phyloP scores from a whole-genome alignment of 139 green algal species.

The Volvox africanus region DNA sequence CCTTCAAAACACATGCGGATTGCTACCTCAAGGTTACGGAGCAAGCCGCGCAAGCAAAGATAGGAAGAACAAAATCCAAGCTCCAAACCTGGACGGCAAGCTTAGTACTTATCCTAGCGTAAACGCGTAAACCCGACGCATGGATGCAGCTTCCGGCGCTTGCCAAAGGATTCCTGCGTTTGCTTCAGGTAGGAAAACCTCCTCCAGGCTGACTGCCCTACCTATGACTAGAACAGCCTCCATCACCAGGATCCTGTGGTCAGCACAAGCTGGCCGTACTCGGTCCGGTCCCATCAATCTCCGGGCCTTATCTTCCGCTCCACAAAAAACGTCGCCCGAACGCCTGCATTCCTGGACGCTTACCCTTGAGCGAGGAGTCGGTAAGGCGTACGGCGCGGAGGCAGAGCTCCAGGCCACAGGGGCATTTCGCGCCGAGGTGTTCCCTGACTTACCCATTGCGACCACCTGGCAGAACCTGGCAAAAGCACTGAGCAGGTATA shows the following conservation, averaged over 20 bases:
- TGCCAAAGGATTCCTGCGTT: neutral
- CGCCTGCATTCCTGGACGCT: conserved; percentile 30
- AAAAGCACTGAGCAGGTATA: conserved; percentile 4
- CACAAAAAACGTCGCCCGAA: no score
- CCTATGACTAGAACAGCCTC: neutral
- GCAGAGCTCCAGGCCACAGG: conserved; percentile 63
- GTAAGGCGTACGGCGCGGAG: conserved; percentile 57
- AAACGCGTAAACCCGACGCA: neutral
- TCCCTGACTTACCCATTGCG: conserved; percentile 78
- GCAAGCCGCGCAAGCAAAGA: neutral
- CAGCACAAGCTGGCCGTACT: neutral
- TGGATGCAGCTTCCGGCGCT: neutral
- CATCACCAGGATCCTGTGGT: neutral
- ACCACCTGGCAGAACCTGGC: conserved; percentile 71
- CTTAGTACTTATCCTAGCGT: no score
- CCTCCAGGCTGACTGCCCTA: neutral
- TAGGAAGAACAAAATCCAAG: no score
- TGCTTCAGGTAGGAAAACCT: no score
- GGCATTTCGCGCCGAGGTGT: conserved; percentile 73
- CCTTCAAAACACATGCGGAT: no score
- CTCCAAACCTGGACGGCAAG: no score
- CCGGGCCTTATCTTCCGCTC: no score
- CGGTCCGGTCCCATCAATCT: no score
- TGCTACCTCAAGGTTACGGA: neutral
- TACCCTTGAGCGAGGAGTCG: conserved; percentile 61